phyloP scores from a whole-genome alignment of 2,329 filamentous ascomycete genomes.

The Diplodia intermedia region DNA sequence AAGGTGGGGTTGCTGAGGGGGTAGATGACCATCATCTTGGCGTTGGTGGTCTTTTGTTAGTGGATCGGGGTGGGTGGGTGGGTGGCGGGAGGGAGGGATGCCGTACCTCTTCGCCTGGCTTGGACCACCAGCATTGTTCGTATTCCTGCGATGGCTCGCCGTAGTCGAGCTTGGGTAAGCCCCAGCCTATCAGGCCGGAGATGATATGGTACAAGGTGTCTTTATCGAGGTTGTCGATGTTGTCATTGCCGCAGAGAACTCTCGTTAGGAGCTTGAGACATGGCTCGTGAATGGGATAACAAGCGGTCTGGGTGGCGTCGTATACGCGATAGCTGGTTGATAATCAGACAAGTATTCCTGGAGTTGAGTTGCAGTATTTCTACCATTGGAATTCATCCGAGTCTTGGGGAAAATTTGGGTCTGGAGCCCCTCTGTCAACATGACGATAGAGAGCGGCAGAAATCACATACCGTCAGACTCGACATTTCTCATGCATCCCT shows the following conservation, averaged over 20 bases:
- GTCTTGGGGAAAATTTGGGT: background rate
- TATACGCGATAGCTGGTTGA: slow-evolving; percentile 31
- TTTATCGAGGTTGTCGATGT: slow-evolving; percentile 33
- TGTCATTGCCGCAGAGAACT: slow-evolving; percentile 30
- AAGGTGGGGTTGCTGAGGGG: slow-evolving; percentile 29
- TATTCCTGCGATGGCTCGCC: slow-evolving; percentile 11
- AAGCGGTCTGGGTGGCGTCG: slow-evolving; percentile 12
- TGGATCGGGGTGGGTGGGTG: background rate
- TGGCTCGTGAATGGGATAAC: slow-evolving; percentile 38
- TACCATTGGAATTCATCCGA: slow-evolving; percentile 10
- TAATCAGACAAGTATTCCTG: background rate
- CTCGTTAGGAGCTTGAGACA: slow-evolving; percentile 37
- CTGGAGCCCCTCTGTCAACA: background rate
- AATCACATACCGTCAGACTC: background rate
- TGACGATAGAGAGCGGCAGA: too few relatives aligned
- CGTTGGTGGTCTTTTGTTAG: background rate
- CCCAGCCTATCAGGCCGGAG: background rate
- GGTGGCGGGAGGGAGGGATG: background rate
- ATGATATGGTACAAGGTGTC: slow-evolving; percentile 35
- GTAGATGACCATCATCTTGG: slow-evolving; percentile 34
- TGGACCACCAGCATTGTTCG: slow-evolving; percentile 35
- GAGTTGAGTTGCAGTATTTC: background rate
- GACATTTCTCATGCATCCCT: background rate
- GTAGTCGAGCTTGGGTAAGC: slow-evolving; percentile 35
- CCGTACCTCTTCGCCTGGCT: slow-evolving; percentile 36